Conservation (phyloP, 2,329 filamentous ascomycete species). For the Cladosporium velox region DNA sequence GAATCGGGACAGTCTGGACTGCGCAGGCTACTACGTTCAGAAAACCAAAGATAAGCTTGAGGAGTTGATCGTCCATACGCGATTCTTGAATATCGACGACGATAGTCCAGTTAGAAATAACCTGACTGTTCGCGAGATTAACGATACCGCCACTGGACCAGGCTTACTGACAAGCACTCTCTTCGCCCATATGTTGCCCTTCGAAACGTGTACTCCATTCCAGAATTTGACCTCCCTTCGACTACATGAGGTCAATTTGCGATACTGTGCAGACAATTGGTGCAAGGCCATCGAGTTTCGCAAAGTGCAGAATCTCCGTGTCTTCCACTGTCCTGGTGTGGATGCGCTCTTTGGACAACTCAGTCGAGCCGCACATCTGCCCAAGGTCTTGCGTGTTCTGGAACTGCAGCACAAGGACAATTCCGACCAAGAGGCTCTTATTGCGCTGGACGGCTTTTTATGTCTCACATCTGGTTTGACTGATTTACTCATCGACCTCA, state of each 20-base stretch:
- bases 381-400: slow-evolving; percentile 47
- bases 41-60: slow-evolving; percentile 45
- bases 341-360: slow-evolving; percentile 51
- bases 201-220: slow-evolving; percentile 49
- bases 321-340: slow-evolving; percentile 49
- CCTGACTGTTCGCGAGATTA: slow-evolving; percentile 43
- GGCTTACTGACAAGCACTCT: slow-evolving; percentile 50
- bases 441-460: slow-evolving; percentile 51
- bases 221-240: slow-evolving; percentile 46
- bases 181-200: slow-evolving; percentile 51
- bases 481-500: slow-evolving; percentile 48
- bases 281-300: slow-evolving; percentile 51
- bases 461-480: slow-evolving; percentile 49
- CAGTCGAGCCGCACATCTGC: slow-evolving; percentile 48
- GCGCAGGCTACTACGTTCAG: slow-evolving; percentile 47
- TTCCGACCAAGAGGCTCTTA: slow-evolving; percentile 48
- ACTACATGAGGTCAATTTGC: slow-evolving; percentile 48
- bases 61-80: slow-evolving; percentile 51
- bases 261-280: slow-evolving; percentile 52
- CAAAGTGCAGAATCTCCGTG: slow-evolving; percentile 44
- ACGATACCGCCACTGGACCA: slow-evolving; percentile 50
- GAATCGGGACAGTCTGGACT: slow-evolving; percentile 46
- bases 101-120: slow-evolving; percentile 31
- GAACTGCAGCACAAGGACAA: slow-evolving; percentile 53
- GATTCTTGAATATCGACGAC: slow-evolving; percentile 45